These are phyloP conservation scores for Calocybe gambosa DNA, from an alignment of 1,284 basidiomycete species.

Conservation along the genomic window DNA sequence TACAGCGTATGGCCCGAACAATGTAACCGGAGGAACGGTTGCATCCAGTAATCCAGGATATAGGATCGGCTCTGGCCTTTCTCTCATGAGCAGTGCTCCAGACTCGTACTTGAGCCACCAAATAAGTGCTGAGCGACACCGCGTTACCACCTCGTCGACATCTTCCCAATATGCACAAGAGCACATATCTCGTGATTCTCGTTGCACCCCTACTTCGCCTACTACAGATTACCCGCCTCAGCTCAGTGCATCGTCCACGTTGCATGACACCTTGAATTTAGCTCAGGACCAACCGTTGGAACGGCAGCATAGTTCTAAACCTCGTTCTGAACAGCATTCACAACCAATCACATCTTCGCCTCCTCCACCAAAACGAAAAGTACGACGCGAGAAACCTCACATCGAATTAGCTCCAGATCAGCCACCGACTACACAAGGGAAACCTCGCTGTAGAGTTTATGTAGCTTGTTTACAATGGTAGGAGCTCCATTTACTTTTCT, in stretches of 20 bases:
- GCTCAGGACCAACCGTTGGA: conserved; percentile 1
- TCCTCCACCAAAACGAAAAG: conserved; percentile 27
- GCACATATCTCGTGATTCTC: neutral
- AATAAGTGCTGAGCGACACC: conserved; percentile 7
- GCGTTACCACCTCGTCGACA: neutral
- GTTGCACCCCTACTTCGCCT: neutral
- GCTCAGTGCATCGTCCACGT: conserved; percentile 4
- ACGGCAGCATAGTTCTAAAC: neutral
- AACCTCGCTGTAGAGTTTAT: conserved; percentile 64
- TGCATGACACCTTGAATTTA: conserved; percentile 6
- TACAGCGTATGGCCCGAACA: neutral
- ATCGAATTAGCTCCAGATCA: conserved; percentile 65
- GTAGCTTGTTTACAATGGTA: conserved; percentile 74
- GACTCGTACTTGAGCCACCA: conserved; percentile 5
- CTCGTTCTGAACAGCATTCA: conserved; percentile 1
- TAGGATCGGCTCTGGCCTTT: no score
- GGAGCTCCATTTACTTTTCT: conserved; percentile 21
- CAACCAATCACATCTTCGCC: neutral
- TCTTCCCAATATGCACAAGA: conserved; percentile 4
- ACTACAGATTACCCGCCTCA: conserved; percentile 1
- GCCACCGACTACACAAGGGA: conserved; percentile 71
- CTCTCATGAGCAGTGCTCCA: neutral
- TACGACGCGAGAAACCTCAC: conserved; percentile 52
- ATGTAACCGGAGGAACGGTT: neutral
- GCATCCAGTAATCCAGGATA: conserved; percentile 2